These are phyloP conservation scores for Dalechampia spathulata DNA, from an alignment of 441 rosid genomes.

Conservation along the genomic window DNA sequence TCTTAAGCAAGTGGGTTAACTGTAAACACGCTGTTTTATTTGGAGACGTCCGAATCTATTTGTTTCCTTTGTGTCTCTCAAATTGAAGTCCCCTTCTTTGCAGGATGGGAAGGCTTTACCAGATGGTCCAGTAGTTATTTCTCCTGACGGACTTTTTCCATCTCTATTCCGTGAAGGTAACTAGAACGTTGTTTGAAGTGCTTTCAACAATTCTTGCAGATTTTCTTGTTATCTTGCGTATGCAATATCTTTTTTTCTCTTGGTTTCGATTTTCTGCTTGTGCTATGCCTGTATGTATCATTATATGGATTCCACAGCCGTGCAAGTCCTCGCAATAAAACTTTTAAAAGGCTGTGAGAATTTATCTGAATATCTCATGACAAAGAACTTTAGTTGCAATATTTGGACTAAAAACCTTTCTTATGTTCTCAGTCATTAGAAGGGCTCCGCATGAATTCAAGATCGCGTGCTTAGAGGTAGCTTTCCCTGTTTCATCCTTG, in stretches of 20 bases:
- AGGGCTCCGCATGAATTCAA: constrained; percentile 99
- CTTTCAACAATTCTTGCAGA: neutral
- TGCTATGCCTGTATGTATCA: neutral
- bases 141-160: constrained; percentile 97
- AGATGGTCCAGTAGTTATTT: constrained; percentile 94
- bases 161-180: constrained; percentile 92
- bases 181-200: no score
- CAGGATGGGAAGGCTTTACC: constrained; percentile 95
- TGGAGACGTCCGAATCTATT: constrained; percentile 1
- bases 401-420: constrained; percentile 13
- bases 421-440: constrained; percentile 62
- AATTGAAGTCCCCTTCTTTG: constrained; percentile 8
- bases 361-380: neutral
- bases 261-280: neutral
- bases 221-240: neutral
- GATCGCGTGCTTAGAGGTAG: constrained; percentile 95
- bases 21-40: constrained; percentile 3
- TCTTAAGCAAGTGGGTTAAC: constrained; percentile 72
- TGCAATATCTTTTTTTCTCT: no score
- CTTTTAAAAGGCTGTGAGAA: neutral
- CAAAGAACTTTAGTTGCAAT: neutral
- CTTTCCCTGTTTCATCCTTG: constrained; percentile 14
- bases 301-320: neutral
- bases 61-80: constrained; percentile 4
- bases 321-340: neutral